A percentile compares a stretch with the other conserved stretches of the same genome.
These are phyloP conservation scores for Trypanosoma caninum DNA, from an alignment of 208 protist species.

Conservation along the genomic window DNA sequence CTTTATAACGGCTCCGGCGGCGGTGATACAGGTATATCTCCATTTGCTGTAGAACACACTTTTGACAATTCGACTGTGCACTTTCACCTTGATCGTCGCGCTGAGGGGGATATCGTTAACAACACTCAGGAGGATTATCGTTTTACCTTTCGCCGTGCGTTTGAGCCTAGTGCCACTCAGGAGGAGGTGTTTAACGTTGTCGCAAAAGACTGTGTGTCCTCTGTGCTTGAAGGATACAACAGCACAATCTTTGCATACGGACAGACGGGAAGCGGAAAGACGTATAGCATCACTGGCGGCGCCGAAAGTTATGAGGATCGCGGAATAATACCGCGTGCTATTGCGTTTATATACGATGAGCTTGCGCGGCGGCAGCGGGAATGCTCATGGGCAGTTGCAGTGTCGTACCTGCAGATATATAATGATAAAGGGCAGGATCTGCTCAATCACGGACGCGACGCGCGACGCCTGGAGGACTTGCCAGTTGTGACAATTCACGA, in stretches of 20 bases:
- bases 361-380: slow-evolving; percentile 30
- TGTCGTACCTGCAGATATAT: slow-evolving; percentile 91
- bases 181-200: slow-evolving; percentile 80
- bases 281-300: slow-evolving; percentile 88
- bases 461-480: slow-evolving; percentile 67
- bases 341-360: slow-evolving; percentile 82
- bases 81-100: slow-evolving; percentile 38
- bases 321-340: slow-evolving; percentile 85
- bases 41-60: slow-evolving; percentile 40
- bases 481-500: slow-evolving; percentile 67
- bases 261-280: slow-evolving; percentile 91
- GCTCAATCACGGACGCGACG: slow-evolving; percentile 87
- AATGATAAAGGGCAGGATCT: slow-evolving; percentile 91
- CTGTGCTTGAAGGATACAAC: slow-evolving; percentile 82
- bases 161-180: slow-evolving; percentile 67
- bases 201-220: slow-evolving; percentile 77
- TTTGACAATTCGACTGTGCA: slow-evolving; percentile 42
- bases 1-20: slow-evolving; percentile 26
- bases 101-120: slow-evolving; percentile 58
- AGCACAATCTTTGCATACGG: slow-evolving; percentile 91
- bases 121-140: slow-evolving; percentile 61
- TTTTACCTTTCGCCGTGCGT: slow-evolving; percentile 79
- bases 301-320: slow-evolving; percentile 82
- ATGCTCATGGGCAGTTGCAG: slow-evolving; percentile 36
- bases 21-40: neutral